Conservation (phyloP, 768 basidiomycete genomes). For the Tephrocybe rancida region DNA sequence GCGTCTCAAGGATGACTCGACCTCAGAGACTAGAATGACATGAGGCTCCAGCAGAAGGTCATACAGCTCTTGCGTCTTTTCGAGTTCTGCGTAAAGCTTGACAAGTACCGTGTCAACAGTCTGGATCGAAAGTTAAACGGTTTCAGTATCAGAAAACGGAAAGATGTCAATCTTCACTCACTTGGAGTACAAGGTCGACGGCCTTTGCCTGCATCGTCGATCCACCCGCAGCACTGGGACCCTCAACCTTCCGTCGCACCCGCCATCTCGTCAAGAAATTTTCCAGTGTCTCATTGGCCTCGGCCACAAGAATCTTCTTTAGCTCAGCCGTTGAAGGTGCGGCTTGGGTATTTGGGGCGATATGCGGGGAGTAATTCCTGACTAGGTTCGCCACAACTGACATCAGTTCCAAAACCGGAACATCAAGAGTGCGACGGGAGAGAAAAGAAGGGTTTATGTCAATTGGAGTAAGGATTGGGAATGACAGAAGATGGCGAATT, state of each 20-base stretch:
- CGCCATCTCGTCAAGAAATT: constrained; percentile 66
- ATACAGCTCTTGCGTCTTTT: constrained; percentile 64
- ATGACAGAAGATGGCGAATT: constrained; percentile 16
- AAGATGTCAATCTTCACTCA: constrained; percentile 1
- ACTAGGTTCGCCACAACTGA: constrained; percentile 89
- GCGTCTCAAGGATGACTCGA: constrained; percentile 56
- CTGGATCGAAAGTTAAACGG: constrained; percentile 32
- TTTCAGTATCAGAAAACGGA: neutral
- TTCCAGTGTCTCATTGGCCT: constrained; percentile 79
- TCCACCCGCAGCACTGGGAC: constrained; percentile 20
- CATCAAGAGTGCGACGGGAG: constrained; percentile 29
- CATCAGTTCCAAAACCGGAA: constrained; percentile 68
- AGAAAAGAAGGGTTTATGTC: constrained; percentile 28
- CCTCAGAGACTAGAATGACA: constrained; percentile 57
- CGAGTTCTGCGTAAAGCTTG: constrained; percentile 68
- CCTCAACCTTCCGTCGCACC: constrained; percentile 42
- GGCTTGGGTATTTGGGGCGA: constrained; percentile 65
- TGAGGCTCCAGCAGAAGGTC: constrained; percentile 58
- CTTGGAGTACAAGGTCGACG: constrained; percentile 15
- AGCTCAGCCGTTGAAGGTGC: constrained; percentile 76
- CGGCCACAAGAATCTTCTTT: constrained; percentile 57
- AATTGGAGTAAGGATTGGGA: constrained; percentile 22
- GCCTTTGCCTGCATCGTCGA: constrained; percentile 1
- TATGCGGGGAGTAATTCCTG: constrained; percentile 89
- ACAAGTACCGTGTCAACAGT: constrained; percentile 81